phyloP scores from a whole-genome alignment of 352 stramenopile genomes.

The Halophytophthora batemanensis region DNA sequence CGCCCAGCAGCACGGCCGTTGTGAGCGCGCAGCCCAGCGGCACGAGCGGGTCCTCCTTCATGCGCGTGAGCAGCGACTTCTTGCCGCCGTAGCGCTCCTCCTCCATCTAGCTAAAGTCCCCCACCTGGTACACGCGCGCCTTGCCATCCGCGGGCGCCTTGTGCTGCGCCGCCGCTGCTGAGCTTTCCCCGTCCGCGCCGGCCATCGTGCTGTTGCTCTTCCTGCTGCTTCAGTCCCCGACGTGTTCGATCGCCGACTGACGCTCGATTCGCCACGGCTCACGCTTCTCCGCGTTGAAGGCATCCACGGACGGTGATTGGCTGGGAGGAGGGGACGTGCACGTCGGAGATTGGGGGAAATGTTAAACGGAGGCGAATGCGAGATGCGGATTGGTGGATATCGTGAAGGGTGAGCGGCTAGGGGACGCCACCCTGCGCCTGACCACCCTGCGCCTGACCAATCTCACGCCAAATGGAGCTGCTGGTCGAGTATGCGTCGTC shows the following conservation, averaged over 20 bases:
- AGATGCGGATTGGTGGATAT: too few species aligned
- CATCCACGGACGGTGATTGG: not conserved
- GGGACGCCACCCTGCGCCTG: not conserved
- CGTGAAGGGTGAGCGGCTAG: constrained; percentile 1
- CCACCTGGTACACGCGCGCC: constrained; percentile 30
- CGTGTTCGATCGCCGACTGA: too few species aligned
- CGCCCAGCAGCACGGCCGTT: constrained; percentile 57
- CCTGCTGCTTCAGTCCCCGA: too few species aligned
- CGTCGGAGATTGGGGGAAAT: not conserved
- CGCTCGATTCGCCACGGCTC: too few species aligned
- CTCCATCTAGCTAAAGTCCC: constrained; percentile 71
- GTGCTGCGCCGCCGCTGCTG: constrained; percentile 12
- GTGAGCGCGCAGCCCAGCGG: constrained; percentile 69
- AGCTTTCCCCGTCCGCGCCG: too few species aligned
- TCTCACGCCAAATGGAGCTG: constrained; percentile 16
- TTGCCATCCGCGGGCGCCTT: constrained; percentile 3
- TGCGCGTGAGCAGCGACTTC: constrained; percentile 63
- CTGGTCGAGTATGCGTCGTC: constrained; percentile 16
- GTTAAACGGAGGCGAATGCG: too few species aligned
- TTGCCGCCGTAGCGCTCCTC: constrained; percentile 44
- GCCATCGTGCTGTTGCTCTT: not conserved
- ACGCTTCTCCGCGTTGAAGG: not conserved
- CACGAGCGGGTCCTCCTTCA: constrained; percentile 75
- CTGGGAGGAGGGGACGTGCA: not conserved
- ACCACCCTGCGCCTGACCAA: not conserved